Evolutionary conservation across 257 asterid species (phyloP), one percentile per base, ranked within the genome.

Genomic region (Orobanche coerulescens): DNA sequence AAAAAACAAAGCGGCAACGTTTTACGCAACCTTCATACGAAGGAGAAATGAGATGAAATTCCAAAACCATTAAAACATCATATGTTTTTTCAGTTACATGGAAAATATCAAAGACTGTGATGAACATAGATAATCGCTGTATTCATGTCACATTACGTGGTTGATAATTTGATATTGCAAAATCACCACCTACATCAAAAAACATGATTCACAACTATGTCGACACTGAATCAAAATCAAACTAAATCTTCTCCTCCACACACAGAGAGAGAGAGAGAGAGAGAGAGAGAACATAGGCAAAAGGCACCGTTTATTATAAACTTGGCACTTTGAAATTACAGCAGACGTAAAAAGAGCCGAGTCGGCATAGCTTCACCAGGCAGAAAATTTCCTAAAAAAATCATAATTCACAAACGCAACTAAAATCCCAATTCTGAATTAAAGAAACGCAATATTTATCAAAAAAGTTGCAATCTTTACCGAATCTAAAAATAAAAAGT

Each of bases 391-490:
- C 48, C 44, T 11, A 59, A 16, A 30, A 8, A 24, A 44, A 46
- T 16, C 59, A 65, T 22, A 18, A 33, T 33, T 42, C 4, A 40
- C 18, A 55, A n/a, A n/a, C n/a, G n/a, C 59, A 31, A 42, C 44
- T 30, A 30, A 51, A 2, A 61, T 10, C 43, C 33, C 19, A 55
- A 46, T 23, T 33, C 33, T 46, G 33, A 46, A 61, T 34, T n/a
- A n/a, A 47, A 20, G 40, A 9, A 34, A 40, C 9, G 37, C 46
- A 61, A 55, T 28, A 6, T 47, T 49, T 23, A 49, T 49, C 15
- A 43, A 46, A 36, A 54, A 64, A 58, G 53, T 55, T 4, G 18
- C 64, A 63, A 69, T 62, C 51, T 62, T 31, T 50, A 61, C 61
- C 47, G 58, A 58, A 22, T 53, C 34, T 11, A 71, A 26, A n/a